Evolutionary conservation across 2,329 filamentous ascomycete genomes (phyloP).

Genomic region (Dactylonectria estremocensis): DNA sequence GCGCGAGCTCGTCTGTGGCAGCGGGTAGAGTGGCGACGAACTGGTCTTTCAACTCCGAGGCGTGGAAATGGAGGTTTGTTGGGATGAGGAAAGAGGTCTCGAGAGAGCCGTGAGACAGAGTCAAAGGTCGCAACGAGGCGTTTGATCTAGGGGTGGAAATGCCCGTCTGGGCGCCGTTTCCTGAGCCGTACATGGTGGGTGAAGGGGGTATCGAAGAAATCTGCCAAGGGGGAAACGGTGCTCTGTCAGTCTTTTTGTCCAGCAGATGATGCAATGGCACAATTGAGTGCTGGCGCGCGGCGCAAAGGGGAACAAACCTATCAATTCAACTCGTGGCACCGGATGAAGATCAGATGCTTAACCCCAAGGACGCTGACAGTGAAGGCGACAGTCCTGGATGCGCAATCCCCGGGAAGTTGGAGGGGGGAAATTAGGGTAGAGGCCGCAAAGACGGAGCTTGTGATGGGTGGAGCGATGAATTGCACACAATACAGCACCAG

Average conservation of each 20-base stretch:
- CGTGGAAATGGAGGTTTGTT: slow-evolving; percentile 95
- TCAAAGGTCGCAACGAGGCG: slow-evolving; percentile 91
- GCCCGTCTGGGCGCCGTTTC: slow-evolving; percentile 90
- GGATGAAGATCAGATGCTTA: slow-evolving; percentile 45
- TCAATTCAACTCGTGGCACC: slow-evolving; percentile 50
- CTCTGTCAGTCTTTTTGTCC: slow-evolving; percentile 36
- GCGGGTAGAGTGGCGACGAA: slow-evolving; percentile 89
- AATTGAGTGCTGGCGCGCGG: neutral
- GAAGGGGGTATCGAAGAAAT: slow-evolving; percentile 61
- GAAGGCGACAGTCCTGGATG: slow-evolving; percentile 45
- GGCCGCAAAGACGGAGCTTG: slow-evolving; percentile 42
- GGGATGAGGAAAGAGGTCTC: slow-evolving; percentile 97
- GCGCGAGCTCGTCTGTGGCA: slow-evolving; percentile 96
- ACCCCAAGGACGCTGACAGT: slow-evolving; percentile 47
- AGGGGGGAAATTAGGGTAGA: slow-evolving; percentile 47
- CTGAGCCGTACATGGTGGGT: slow-evolving; percentile 86
- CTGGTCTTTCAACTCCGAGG: slow-evolving; percentile 91
- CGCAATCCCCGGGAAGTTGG: slow-evolving; percentile 47
- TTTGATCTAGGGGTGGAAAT: slow-evolving; percentile 96
- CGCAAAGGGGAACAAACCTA: slow-evolving; percentile 48
- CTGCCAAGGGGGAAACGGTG: slow-evolving; percentile 35
- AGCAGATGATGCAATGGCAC: slow-evolving; percentile 11
- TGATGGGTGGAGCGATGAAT: slow-evolving; percentile 44
- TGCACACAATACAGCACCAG: slow-evolving; percentile 49
- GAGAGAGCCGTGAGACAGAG: slow-evolving; percentile 92